Percentiles rank a stretch among this genome's conserved stretches.
Evolutionary conservation across 2,329 filamentous ascomycete species (phyloP).

Genomic region (Pestalotiopsis sp.): DNA sequence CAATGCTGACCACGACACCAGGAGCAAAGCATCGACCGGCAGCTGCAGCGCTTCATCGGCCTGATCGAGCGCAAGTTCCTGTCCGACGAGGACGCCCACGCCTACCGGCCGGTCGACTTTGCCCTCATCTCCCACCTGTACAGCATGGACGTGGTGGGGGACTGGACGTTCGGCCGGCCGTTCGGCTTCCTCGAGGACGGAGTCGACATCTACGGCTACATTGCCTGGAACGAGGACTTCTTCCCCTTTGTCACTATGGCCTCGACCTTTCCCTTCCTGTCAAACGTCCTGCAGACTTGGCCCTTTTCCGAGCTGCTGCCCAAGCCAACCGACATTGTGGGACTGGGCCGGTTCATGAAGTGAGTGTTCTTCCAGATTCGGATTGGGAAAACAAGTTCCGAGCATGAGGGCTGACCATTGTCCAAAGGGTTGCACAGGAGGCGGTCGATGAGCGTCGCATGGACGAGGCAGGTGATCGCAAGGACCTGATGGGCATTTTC

Average conservation of each 20-base stretch:
- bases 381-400: not conserved
- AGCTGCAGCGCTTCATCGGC: constrained; percentile 30
- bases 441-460: constrained; percentile 17
- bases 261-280: constrained; percentile 19
- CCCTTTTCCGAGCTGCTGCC: constrained; percentile 19
- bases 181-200: constrained; percentile 38
- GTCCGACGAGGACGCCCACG: constrained; percentile 5
- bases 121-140: constrained; percentile 43
- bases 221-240: constrained; percentile 22
- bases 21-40: constrained; percentile 29
- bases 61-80: constrained; percentile 22
- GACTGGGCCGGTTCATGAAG: constrained; percentile 20
- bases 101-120: constrained; percentile 34
- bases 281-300: constrained; percentile 19
- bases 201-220: constrained; percentile 30
- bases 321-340: constrained; percentile 16
- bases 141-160: constrained; percentile 38
- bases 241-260: constrained; percentile 19
- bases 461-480: constrained; percentile 12
- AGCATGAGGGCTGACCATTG: not conserved
- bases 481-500: constrained; percentile 19
- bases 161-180: constrained; percentile 34
- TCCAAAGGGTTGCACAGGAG: constrained; percentile 18
- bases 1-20: not conserved
- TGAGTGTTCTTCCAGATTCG: not conserved